Evolutionary conservation across 495 filamentous ascomycete genomes (phyloP).

Genomic region (Trichoderma orchidacearum): DNA sequence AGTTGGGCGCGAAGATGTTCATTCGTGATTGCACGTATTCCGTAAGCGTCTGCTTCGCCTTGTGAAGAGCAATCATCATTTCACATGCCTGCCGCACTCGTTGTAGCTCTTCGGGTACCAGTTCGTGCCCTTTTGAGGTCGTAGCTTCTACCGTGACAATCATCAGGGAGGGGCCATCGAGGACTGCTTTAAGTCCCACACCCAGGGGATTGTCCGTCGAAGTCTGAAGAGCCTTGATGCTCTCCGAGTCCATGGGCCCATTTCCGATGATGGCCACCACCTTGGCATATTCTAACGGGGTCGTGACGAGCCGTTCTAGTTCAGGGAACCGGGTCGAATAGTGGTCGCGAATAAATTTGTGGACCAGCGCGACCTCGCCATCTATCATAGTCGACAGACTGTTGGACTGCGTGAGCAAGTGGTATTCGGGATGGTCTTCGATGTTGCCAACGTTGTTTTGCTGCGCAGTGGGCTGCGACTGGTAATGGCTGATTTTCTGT

Average conservation of each 20-base stretch:
- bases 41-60: slow-evolving; percentile 74
- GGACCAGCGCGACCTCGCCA: slow-evolving; percentile 80
- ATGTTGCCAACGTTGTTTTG: slow-evolving; percentile 54
- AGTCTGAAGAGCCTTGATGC: slow-evolving; percentile 57
- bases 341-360: slow-evolving; percentile 91
- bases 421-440: slow-evolving; percentile 79
- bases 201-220: slow-evolving; percentile 66
- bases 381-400: slow-evolving; percentile 79
- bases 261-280: slow-evolving; percentile 89
- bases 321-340: slow-evolving; percentile 91
- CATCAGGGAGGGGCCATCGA: slow-evolving; percentile 86
- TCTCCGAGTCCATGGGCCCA: slow-evolving; percentile 74
- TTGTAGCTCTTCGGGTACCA: slow-evolving; percentile 62
- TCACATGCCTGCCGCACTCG: slow-evolving; percentile 67
- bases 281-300: slow-evolving; percentile 89
- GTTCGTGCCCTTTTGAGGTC: slow-evolving; percentile 65
- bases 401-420: slow-evolving; percentile 70
- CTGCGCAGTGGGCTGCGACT: slow-evolving; percentile 48
- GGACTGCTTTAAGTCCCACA: slow-evolving; percentile 56
- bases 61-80: slow-evolving; percentile 75
- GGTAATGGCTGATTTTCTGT: slow-evolving; percentile 66
- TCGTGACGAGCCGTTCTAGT: slow-evolving; percentile 86
- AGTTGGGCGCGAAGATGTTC: slow-evolving; percentile 88
- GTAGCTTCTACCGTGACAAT: slow-evolving; percentile 93
- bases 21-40: slow-evolving; percentile 97